Evolutionary conservation across 2,329 filamentous ascomycete genomes (phyloP), one percentile per base, ranked within the genome.

Genomic region (Zasmidium citrigriseum): DNA sequence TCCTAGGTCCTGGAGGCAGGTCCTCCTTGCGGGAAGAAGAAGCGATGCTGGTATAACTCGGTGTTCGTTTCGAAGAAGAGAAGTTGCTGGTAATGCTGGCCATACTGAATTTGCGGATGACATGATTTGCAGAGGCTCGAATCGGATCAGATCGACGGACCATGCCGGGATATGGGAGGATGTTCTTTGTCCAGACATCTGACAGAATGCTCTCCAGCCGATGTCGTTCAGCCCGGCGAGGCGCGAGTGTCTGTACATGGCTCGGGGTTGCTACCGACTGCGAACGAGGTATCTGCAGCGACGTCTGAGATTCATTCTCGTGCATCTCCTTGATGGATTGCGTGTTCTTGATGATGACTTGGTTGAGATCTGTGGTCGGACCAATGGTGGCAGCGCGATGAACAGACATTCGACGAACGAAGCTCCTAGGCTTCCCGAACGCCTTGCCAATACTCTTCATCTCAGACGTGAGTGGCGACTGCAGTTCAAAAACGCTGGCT

Each of bases 321-420:
- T 64, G 72, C 5, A 77, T 72, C 46, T 88, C 83, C 66, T 86
- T 88, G 48, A 85, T 79, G 2, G 85, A 83, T 66, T 87, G 87
- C 0, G 93, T 96, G 68, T 96, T 96, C 70, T 90, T 93, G 69
- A 97, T 85, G 49, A 96, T 89, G 52, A 96, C 86, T 68, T 95
- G 90, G 62, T 84, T 89, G 53, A 89, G 74, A 44, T 86, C 82
- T 14, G 84, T 83, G 65, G 86, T 90, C 14, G 86, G 81, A 16
- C 89, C 87, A 22, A 92, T 80, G 0, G 91, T 91, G 1, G 88
- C 87, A 24, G 91, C 86, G 59, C 91, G 84, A 66, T 93, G 90
- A 61, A 96, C 88, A 1, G 91, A 96, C 66, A 92, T 83, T 55
- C 84, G 83, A 59, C 88, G 83, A 58, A 87, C 84, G 64, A 86